Evolutionary conservation across 352 stramenopile species (phyloP).

Genomic region (Pythium angustatum): DNA sequence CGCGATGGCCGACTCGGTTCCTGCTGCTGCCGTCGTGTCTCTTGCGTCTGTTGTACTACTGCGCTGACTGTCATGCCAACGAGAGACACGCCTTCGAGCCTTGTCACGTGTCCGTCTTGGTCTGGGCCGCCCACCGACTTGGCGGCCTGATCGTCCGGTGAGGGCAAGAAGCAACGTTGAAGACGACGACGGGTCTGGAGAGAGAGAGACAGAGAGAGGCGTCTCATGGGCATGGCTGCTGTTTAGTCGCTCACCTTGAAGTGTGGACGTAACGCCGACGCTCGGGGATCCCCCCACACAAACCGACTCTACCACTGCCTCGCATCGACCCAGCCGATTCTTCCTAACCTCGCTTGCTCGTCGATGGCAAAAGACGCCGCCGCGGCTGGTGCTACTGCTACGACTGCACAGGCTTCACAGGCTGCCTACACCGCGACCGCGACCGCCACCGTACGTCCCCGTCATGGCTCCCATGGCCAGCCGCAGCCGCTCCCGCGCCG

Average conservation of each 20-base stretch:
- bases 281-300: slow-evolving; percentile 3
- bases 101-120: too few species aligned
- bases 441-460: neutral
- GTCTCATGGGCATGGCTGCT: neutral
- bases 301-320: slow-evolving; percentile 9
- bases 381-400: neutral
- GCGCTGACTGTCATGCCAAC: too few species aligned
- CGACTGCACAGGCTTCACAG: too few species aligned
- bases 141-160: slow-evolving; percentile 13
- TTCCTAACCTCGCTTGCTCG: neutral
- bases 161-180: slow-evolving; percentile 9
- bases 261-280: too few species aligned
- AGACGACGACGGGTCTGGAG: too few species aligned
- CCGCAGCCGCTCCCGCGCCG: neutral
- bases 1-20: neutral
- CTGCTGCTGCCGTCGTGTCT: neutral
- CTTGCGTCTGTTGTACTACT: neutral
- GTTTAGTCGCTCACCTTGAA: slow-evolving; percentile 15
- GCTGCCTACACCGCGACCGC: too few species aligned
- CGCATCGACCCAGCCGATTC: neutral
- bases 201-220: neutral
- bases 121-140: neutral
- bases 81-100: neutral
- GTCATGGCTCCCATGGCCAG: neutral
- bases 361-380: slow-evolving; percentile 15